Conservation (phyloP, 192 early-diverging fungal species). For the Dissophora globulifera region DNA sequence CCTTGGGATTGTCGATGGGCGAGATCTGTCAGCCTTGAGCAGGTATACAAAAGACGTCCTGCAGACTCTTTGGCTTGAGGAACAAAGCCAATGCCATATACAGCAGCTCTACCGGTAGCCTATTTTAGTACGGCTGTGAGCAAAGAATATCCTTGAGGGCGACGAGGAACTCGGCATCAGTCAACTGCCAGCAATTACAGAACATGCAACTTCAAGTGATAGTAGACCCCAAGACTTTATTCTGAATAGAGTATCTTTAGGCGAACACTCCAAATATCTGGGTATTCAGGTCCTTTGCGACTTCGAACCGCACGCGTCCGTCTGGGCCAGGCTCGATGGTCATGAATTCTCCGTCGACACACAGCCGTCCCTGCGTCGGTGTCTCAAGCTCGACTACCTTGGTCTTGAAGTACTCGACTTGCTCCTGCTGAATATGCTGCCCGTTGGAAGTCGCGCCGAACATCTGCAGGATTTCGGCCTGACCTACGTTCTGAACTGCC, state of each 20-base stretch:
- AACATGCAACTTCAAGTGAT: too few species aligned
- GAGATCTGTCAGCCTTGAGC: conserved; percentile 89
- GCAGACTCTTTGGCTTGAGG: conserved; percentile 61
- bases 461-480: conserved; percentile 43
- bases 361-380: conserved; percentile 50
- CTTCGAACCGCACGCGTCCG: conserved; percentile 34
- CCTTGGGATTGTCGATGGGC: conserved; percentile 80
- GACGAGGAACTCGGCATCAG: conserved; percentile 93
- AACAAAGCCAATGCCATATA: conserved; percentile 90
- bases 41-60: conserved; percentile 87
- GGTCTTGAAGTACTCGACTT: conserved; percentile 59
- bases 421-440: conserved; percentile 44
- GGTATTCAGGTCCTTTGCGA: conserved; percentile 18
- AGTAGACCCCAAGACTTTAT: conserved; percentile 96
- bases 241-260: conserved; percentile 35
- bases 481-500: conserved; percentile 43
- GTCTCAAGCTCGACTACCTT: conserved; percentile 49
- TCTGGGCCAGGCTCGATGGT: conserved; percentile 21
- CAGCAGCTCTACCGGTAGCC: conserved; percentile 88
- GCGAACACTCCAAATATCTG: conserved; percentile 31
- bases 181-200: too few species aligned
- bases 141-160: conserved; percentile 88
- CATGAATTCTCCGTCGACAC: conserved; percentile 61
- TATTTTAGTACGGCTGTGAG: conserved; percentile 34
- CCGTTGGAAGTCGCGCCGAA: conserved; percentile 49